phyloP scores from a whole-genome alignment of 108 stramenopile species.

The Pseudonitzschia multistriata region DNA sequence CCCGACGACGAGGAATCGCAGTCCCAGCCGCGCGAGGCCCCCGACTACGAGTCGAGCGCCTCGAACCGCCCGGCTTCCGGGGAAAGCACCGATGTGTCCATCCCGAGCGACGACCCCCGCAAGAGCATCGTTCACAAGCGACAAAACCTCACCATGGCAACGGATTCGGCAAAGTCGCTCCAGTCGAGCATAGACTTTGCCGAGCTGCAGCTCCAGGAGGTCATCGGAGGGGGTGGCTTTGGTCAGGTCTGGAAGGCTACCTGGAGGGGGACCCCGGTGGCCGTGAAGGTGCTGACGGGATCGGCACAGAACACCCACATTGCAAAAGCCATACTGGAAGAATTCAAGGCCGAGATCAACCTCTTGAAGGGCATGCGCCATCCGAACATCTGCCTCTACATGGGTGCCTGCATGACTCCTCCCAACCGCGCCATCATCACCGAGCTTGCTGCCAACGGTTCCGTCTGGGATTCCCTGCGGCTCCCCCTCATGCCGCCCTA shows the following conservation, averaged over 20 bases:
- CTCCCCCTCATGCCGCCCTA: slow-evolving; percentile 65
- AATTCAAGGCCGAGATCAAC: slow-evolving; percentile 87
- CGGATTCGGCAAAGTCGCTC: slow-evolving; percentile 63
- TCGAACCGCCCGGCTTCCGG: neutral
- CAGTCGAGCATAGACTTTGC: slow-evolving; percentile 66
- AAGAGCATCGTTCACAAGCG: slow-evolving; percentile 77
- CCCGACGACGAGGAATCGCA: neutral
- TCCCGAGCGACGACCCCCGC: slow-evolving; percentile 64
- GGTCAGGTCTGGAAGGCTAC: slow-evolving; percentile 86
- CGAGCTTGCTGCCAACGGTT: slow-evolving; percentile 84
- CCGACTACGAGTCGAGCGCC: neutral
- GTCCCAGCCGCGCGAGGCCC: neutral
- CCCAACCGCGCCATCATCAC: slow-evolving; percentile 89
- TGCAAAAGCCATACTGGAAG: slow-evolving; percentile 75
- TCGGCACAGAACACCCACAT: slow-evolving; percentile 69
- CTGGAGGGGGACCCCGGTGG: slow-evolving; percentile 87
- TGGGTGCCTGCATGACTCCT: slow-evolving; percentile 90
- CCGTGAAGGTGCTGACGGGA: slow-evolving; percentile 84
- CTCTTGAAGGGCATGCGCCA: slow-evolving; percentile 86
- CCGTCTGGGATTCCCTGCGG: slow-evolving; percentile 83
- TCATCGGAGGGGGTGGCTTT: slow-evolving; percentile 92
- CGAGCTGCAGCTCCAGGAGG: slow-evolving; percentile 64
- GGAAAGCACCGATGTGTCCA: slow-evolving; percentile 29
- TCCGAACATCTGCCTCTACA: slow-evolving; percentile 92
- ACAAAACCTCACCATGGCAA: slow-evolving; percentile 56